These are phyloP conservation scores for Chlorella sp. DNA, from an alignment of 139 green algal species.

Conservation along the genomic window DNA sequence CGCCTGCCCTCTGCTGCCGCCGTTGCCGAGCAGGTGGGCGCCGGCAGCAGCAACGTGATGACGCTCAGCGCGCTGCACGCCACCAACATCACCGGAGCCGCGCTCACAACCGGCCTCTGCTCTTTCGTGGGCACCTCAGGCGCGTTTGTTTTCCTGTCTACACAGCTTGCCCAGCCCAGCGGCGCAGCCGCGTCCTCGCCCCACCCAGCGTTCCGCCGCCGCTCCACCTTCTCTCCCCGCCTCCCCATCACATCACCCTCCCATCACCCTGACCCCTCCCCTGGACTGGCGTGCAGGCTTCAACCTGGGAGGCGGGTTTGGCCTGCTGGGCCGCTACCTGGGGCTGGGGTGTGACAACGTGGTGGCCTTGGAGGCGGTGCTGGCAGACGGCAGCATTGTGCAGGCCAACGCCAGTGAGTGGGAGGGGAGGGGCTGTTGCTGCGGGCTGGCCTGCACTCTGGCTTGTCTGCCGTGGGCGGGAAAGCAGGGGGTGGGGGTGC, in stretches of 20 bases:
- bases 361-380: constrained; percentile 11
- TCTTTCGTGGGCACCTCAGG: not conserved
- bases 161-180: not conserved
- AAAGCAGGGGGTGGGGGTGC: no score
- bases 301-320: constrained; percentile 12
- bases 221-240: not conserved
- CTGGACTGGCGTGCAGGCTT: not conserved
- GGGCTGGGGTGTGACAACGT: constrained; percentile 19
- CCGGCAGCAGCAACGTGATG: constrained; percentile 7
- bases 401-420: not conserved
- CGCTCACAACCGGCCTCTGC: not conserved
- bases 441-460: no score
- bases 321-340: constrained; percentile 11
- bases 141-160: not conserved
- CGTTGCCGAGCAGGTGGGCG: not conserved
- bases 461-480: no score
- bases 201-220: not conserved
- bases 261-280: not conserved
- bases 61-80: not conserved
- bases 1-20: not conserved
- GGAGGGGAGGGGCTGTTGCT: not conserved
- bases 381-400: not conserved
- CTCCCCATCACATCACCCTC: not conserved
- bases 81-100: not conserved
- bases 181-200: not conserved